Base-by-base conservation (phyloP, 306 rosid genomes). In the Corylus avellana region DNA sequence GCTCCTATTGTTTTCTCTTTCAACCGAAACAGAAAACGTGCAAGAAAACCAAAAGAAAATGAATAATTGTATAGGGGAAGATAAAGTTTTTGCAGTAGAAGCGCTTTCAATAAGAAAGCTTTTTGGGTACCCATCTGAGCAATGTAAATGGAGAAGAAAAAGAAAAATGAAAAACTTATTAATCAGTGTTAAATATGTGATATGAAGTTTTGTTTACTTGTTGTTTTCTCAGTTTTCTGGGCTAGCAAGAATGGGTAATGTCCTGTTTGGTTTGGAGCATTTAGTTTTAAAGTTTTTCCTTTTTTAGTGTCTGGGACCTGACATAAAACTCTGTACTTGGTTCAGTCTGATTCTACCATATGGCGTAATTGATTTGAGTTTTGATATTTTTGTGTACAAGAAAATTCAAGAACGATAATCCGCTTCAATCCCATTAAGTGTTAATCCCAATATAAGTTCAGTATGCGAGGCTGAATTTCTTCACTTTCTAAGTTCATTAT, bases 401-500 rank as follows among this genome's bases (percentile, higher is more conserved):
- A 25, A 7, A 25, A 2, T 8, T 8, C 37, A 11, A 25, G 35
- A 59, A 25, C 32, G 17, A 20, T 59, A 20, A 25, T 10, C 32
- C 6, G 35, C 22, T 16, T 25, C 66, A 10, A 59, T 2, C 37
- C 13, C 10, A 59, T 25, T 8, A 14, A 25, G 16, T 12, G 5
- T 59, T 20, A 59, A 22, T 20, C 66, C 66, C 5, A 14, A 17
- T 4, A 59, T 10, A 25, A 59, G 17, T 25, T 59, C 13, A 11
- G 4, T 27, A 3, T 66, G 37, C 1, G 49, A 39, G 14, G 11
- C 14, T 48, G 44, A 68, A 27, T 46, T 4, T 4, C 25, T 75
- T 69, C 75, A 46, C 37, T 74, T 56, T 80, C 39, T 74, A 72
- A 13, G 29, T 56, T 76, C 29, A 14, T 12, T 22, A 27, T 67